Conservation (phyloP, 768 basidiomycete genomes). For the Leccinum fibrillosum region DNA sequence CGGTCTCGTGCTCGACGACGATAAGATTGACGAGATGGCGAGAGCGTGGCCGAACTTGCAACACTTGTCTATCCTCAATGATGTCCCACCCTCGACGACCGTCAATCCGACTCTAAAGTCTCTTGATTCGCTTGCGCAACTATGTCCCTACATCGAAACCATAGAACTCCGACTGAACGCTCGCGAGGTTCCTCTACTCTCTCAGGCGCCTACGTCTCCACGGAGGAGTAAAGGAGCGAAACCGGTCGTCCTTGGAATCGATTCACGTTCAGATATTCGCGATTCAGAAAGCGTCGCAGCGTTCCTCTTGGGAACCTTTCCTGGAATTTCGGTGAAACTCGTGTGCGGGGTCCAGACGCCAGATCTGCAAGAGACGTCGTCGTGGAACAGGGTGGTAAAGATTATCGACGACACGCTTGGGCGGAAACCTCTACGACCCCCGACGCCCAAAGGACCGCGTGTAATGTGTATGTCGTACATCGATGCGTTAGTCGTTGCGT, state of each 20-base stretch:
- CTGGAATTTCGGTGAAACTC: conserved; percentile 8
- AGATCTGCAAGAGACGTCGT: conserved; percentile 14
- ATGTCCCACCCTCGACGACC: conserved; percentile 6
- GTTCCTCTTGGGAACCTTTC: conserved; percentile 15
- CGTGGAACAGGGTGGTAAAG: conserved; percentile 22
- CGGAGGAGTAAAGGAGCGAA: conserved; percentile 8
- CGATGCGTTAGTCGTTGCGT: neutral
- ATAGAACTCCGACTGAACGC: conserved; percentile 20
- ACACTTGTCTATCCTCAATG: conserved; percentile 14
- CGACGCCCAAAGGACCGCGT: conserved; percentile 2
- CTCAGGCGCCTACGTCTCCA: neutral
- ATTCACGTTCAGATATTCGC: conserved; percentile 18
- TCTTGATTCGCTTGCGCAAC: conserved; percentile 5
- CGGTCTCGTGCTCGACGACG: conserved; percentile 14
- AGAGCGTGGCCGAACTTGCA: conserved; percentile 20
- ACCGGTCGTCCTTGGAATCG: conserved; percentile 5
- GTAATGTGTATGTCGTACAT: conserved; percentile 16
- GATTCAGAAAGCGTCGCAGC: conserved; percentile 15
- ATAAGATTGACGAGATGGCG: conserved; percentile 13
- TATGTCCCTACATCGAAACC: conserved; percentile 17
- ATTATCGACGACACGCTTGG: conserved; percentile 15
- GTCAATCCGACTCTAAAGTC: conserved; percentile 11
- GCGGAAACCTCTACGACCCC: conserved; percentile 7
- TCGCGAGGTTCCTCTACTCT: conserved; percentile 10
- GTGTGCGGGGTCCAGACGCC: neutral